Evolutionary conservation across 176 grass and related monocot genomes (phyloP).

Genomic region (Carex pumila): DNA sequence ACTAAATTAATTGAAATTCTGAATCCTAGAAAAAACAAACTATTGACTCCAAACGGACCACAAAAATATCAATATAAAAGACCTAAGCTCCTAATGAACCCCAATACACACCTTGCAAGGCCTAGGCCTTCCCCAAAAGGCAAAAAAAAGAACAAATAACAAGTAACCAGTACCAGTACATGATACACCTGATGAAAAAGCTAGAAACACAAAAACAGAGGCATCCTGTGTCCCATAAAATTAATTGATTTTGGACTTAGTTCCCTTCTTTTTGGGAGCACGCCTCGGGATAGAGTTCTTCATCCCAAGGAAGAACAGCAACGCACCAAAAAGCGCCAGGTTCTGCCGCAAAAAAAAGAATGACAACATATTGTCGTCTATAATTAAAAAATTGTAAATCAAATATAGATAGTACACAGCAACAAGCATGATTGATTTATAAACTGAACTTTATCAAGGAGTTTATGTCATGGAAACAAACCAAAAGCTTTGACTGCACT

Average conservation of each 20-base stretch:
- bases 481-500: background rate
- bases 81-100: conserved; percentile 24
- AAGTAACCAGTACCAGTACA: conserved; percentile 24
- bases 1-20: conserved; percentile 15
- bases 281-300: conserved; percentile 78
- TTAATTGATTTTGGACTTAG: conserved; percentile 76
- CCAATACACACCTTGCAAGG: conserved; percentile 33
- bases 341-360: conserved; percentile 35
- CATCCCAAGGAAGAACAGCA: conserved; percentile 88
- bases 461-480: background rate
- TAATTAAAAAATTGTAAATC: background rate
- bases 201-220: conserved; percentile 29
- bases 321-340: conserved; percentile 65
- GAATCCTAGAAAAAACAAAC: conserved; percentile 20
- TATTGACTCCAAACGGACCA: conserved; percentile 6
- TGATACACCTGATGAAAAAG: conserved; percentile 15
- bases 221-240: conserved; percentile 9
- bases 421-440: background rate
- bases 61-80: conserved; percentile 26
- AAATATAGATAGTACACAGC: background rate
- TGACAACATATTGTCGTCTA: background rate
- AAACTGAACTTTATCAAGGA: background rate
- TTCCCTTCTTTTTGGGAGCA: conserved; percentile 49
- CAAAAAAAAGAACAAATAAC: background rate
- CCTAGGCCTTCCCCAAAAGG: conserved; percentile 13